Conservation (phyloP, 805 yeast species). For the Schizosaccharomyces pombe region DNA sequence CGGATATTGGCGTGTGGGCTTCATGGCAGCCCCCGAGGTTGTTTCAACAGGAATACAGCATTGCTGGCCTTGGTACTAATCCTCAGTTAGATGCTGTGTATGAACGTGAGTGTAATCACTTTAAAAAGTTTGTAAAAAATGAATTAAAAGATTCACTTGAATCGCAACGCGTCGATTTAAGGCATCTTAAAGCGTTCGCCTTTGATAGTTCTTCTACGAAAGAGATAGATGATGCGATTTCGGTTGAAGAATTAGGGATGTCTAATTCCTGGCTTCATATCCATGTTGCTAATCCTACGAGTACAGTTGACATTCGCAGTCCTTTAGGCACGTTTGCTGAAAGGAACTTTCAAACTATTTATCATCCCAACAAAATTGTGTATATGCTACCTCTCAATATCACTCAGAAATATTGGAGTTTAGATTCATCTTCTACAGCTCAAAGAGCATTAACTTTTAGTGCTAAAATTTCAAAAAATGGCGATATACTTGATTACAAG, state of each 20-base stretch:
- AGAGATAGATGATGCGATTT: slow-evolving; percentile 85
- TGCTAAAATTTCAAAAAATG: background rate
- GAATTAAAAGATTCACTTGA: background rate
- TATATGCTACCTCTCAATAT: slow-evolving; percentile 27
- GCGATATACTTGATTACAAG: background rate
- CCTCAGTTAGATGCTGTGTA: background rate
- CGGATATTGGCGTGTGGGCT: slow-evolving; percentile 10
- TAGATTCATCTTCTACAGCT: background rate
- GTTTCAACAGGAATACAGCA: background rate
- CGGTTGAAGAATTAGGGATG: slow-evolving; percentile 21
- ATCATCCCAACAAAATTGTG: slow-evolving; percentile 36
- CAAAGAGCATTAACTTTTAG: slow-evolving; percentile 2
- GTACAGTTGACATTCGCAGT: slow-evolving; percentile 25
- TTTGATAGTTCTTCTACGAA: slow-evolving; percentile 61
- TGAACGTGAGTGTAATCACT: background rate
- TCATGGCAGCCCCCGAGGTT: slow-evolving; percentile 8
- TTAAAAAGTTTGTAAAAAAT: background rate
- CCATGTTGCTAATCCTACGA: slow-evolving; percentile 75
- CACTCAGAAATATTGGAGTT: slow-evolving; percentile 24
- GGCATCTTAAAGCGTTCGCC: slow-evolving; percentile 39
- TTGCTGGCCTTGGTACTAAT: no score
- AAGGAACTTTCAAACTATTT: slow-evolving; percentile 39
- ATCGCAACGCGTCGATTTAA: background rate
- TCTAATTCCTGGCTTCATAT: slow-evolving; percentile 24
- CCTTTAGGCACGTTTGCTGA: slow-evolving; percentile 32